Base-by-base conservation (phyloP, 495 filamentous ascomycete species). In the Parathielavia hyrcaniae region DNA sequence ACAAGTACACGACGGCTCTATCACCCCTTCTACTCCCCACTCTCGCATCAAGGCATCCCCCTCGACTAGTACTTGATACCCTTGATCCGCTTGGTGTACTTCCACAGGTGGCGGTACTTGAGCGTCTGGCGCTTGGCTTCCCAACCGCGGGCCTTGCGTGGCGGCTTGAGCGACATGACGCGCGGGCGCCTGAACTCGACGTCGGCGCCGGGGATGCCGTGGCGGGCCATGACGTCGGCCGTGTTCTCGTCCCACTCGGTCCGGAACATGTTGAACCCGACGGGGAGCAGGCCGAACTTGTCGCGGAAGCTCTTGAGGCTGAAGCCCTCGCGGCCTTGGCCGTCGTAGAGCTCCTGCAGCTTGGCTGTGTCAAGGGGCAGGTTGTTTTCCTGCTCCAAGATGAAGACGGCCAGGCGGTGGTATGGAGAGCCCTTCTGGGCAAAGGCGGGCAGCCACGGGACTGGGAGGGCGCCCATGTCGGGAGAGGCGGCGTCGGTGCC, bases 351-450 rank as follows among this genome's bases (percentile, higher is more conserved):
- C 57, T 77, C 74, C 62, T 81, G 80, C n/a, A 91, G 67, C 16
- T 75, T 70, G 9, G 68, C 75, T 36, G 81, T 71, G 64, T 95
- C 84, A 43, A 96, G 62, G 1, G 71, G 72, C 56, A 77, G 61
- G 23, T 79, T 81, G 23, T 81, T 72, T 41, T 80, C 75, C 73
- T 99, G 93, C 73, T 91, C 79, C 35, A 97, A 75, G 48, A 97
- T 76, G 71, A 96, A 88, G 50, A 97, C 67, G 32, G 82, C 81
- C 38, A 95, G 78, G 50, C 93, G 87, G 74, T 97, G 95, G 70
- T 97, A 97, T 2, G 90, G 90, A 16, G 83, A 79, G 48, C 93
- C 93, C 75, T 90, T 95, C 67, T 97, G 89, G 3, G 90, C 87
- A 59, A 84, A 86, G 2, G 93, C 86, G 1, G 93, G 85, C 2